A percentile compares a stretch with the other conserved stretches of the same genome.
Evolutionary conservation across 2,329 filamentous ascomycete species (phyloP).

Genomic region (Akanthomyces dipterigenus): DNA sequence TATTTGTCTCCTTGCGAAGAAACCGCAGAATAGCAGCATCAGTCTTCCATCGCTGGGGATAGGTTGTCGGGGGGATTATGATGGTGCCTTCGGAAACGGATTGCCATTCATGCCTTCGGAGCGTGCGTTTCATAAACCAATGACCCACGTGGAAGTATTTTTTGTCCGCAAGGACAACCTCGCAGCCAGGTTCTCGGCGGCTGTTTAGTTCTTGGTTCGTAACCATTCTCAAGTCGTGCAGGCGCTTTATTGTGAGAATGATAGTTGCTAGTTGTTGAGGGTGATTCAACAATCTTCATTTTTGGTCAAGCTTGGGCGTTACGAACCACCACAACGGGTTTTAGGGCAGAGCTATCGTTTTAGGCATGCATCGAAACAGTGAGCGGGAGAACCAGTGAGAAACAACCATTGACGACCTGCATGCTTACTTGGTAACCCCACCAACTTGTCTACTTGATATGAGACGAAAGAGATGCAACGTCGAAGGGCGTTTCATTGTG

Average conservation of each 20-base stretch:
- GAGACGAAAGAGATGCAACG: no score
- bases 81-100: background rate
- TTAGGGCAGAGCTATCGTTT: no score
- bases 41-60: conserved; percentile 13
- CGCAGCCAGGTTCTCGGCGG: conserved; percentile 11
- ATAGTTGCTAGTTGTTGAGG: no score
- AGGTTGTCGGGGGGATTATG: conserved; percentile 7
- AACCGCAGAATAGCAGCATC: conserved; percentile 11
- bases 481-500: no score
- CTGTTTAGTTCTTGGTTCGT: conserved; percentile 13
- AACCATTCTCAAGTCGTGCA: conserved; percentile 6
- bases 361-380: no score
- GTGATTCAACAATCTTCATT: no score
- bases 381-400: no score
- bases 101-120: conserved; percentile 12
- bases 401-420: no score
- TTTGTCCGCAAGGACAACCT: conserved; percentile 10
- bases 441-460: no score
- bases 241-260: background rate
- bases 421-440: no score
- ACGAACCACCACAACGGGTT: no score
- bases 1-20: conserved; percentile 11
- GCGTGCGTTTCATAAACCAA: conserved; percentile 13
- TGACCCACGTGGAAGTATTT: conserved; percentile 12
- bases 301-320: no score